Evolutionary conservation across 1,284 basidiomycete species (phyloP).

Genomic region (Quambalaria eucalypti): DNA sequence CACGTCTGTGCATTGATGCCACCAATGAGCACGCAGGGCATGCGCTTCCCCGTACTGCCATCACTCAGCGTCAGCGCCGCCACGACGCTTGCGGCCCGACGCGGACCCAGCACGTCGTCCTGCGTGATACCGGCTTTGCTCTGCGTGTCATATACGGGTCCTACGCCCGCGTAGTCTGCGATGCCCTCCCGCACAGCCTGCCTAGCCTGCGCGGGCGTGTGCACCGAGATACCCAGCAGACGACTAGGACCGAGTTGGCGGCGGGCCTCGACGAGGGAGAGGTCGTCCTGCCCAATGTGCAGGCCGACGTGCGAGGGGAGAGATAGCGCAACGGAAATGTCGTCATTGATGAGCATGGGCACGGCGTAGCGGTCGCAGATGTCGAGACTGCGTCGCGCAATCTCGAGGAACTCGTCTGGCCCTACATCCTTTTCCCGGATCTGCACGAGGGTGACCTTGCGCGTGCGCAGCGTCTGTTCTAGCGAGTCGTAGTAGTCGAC

Average conservation of each 20-base stretch:
- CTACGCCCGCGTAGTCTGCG: slow-evolving; percentile 80
- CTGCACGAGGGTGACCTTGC: slow-evolving; percentile 82
- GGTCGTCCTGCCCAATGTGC: slow-evolving; percentile 85
- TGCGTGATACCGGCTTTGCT: slow-evolving; percentile 44
- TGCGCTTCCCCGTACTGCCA: slow-evolving; percentile 1
- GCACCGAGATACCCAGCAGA: slow-evolving; percentile 74
- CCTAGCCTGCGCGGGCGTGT: slow-evolving; percentile 50
- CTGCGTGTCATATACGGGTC: slow-evolving; percentile 50
- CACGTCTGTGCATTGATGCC: slow-evolving; percentile 38
- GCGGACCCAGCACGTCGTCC: slow-evolving; percentile 30
- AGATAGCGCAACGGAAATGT: slow-evolving; percentile 28
- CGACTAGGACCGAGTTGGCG: slow-evolving; percentile 57
- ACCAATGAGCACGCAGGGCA: slow-evolving; percentile 42
- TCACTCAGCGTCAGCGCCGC: slow-evolving; percentile 12
- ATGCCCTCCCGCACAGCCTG: slow-evolving; percentile 48
- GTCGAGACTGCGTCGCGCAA: slow-evolving; percentile 54
- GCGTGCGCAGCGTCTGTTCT: slow-evolving; percentile 70
- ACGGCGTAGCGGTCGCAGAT: slow-evolving; percentile 72
- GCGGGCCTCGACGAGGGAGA: slow-evolving; percentile 62
- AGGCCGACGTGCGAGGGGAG: slow-evolving; percentile 60
- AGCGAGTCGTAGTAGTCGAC: slow-evolving; percentile 62
- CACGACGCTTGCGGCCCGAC: slow-evolving; percentile 25
- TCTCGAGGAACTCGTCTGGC: slow-evolving; percentile 55
- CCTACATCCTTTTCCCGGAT: slow-evolving; percentile 74
- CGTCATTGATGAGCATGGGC: slow-evolving; percentile 72